Conservation (phyloP, 1,139 yeast species). For the Diutina neorugosa region DNA sequence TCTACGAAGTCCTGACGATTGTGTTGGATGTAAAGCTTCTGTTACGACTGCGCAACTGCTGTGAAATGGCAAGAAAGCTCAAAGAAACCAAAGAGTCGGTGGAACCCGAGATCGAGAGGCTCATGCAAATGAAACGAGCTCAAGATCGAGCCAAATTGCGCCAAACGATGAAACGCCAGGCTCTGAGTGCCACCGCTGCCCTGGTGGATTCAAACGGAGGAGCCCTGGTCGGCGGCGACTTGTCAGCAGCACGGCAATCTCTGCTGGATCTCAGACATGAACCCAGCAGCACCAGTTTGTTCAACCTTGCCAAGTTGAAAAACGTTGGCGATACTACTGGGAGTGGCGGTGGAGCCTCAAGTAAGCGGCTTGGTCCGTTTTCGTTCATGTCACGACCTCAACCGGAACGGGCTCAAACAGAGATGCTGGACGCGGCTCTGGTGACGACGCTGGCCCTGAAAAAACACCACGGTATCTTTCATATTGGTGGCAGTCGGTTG, state of each 20-base stretch:
- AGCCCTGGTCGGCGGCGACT: not conserved
- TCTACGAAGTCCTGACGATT: constrained; percentile 47
- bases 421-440: constrained; percentile 8
- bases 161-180: constrained; percentile 5
- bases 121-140: constrained; percentile 8
- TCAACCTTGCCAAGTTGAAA: not conserved
- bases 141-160: constrained; percentile 7
- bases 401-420: constrained; percentile 5
- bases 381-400: not conserved
- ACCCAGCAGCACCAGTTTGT: not conserved
- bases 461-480: constrained; percentile 12
- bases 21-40: constrained; percentile 54
- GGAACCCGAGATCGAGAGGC: constrained; percentile 6
- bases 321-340: not conserved
- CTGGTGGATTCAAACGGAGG: not conserved
- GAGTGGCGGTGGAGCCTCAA: not conserved
- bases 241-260: not conserved
- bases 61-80: constrained; percentile 39
- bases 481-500: constrained; percentile 10
- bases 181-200: constrained; percentile 1
- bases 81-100: constrained; percentile 15
- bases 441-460: constrained; percentile 8
- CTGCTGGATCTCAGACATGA: not conserved
- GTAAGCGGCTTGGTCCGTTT: constrained; percentile 1
- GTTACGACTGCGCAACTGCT: constrained; percentile 49